Evolutionary conservation across 352 stramenopile species (phyloP).

Genomic region (Bremia lactucae): DNA sequence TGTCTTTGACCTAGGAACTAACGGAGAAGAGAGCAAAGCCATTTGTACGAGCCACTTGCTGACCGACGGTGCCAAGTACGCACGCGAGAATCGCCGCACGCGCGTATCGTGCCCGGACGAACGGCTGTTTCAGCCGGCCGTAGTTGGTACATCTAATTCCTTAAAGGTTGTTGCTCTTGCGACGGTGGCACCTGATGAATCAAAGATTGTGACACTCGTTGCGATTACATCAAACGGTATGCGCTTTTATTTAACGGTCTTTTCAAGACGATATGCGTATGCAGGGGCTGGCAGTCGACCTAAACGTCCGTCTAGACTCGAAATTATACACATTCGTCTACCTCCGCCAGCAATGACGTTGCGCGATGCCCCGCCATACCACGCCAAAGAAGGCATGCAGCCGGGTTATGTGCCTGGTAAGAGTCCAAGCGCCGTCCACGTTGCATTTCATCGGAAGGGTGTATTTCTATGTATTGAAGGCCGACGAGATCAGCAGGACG

Average conservation of each 20-base stretch:
- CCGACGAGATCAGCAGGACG: slow-evolving; percentile 65
- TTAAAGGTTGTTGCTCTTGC: slow-evolving; percentile 67
- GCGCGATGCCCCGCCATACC: slow-evolving; percentile 67
- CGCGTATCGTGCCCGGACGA: slow-evolving; percentile 77
- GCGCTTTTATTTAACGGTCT: slow-evolving; percentile 88
- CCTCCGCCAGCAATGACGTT: slow-evolving; percentile 60
- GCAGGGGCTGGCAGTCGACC: slow-evolving; percentile 24
- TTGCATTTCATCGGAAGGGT: slow-evolving; percentile 66
- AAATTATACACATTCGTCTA: slow-evolving; percentile 75
- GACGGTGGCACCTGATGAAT: slow-evolving; percentile 57
- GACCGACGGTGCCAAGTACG: slow-evolving; percentile 64
- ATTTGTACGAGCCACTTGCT: slow-evolving; percentile 64
- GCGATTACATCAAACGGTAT: slow-evolving; percentile 89
- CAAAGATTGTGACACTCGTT: slow-evolving; percentile 84
- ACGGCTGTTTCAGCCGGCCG: slow-evolving; percentile 56
- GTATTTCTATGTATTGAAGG: slow-evolving; percentile 75
- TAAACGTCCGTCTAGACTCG: slow-evolving; percentile 55
- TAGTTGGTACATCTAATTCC: slow-evolving; percentile 15
- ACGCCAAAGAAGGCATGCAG: slow-evolving; percentile 82
- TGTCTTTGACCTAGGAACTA: slow-evolving; percentile 56
- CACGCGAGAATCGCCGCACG: slow-evolving; percentile 69
- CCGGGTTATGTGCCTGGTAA: slow-evolving; percentile 71
- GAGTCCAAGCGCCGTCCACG: slow-evolving; percentile 65
- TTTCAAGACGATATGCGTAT: slow-evolving; percentile 55
- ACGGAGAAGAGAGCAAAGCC: slow-evolving; percentile 45